These are phyloP conservation scores for Apiotrichum mycotoxinovorans DNA, from an alignment of 1,284 basidiomycete genomes.

Conservation along the genomic window DNA sequence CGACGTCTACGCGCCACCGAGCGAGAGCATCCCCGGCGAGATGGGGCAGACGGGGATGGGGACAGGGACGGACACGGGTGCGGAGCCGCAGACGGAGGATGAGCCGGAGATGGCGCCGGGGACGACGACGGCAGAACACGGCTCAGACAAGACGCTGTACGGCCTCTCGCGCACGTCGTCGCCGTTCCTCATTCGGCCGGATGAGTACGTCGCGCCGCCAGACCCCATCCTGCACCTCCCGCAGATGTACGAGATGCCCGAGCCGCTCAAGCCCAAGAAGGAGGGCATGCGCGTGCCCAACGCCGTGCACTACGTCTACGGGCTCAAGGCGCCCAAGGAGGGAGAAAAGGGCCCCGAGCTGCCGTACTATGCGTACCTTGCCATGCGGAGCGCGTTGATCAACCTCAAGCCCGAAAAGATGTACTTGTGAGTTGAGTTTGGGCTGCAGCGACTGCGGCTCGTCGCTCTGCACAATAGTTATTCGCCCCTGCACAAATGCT, in stretches of 20 bases:
- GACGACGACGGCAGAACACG: too few species aligned
- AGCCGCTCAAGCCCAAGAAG: conserved; percentile 31
- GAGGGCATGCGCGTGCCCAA: conserved; percentile 45
- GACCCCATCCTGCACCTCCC: conserved; percentile 25
- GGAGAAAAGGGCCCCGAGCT: conserved; percentile 39
- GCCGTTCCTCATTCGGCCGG: conserved; percentile 28
- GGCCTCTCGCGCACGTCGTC: conserved; percentile 20
- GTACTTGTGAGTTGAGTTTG: conserved; percentile 42
- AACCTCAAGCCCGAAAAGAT: conserved; percentile 49
- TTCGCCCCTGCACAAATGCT: not conserved
- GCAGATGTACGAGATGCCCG: conserved; percentile 15
- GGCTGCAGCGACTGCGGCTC: too few species aligned
- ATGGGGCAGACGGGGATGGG: too few species aligned
- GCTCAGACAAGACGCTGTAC: not conserved
- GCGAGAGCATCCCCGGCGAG: too few species aligned
- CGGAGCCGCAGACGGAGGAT: too few species aligned
- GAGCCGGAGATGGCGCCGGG: too few species aligned
- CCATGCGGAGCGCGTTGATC: conserved; percentile 49
- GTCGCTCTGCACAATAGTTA: too few species aligned
- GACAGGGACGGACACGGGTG: too few species aligned
- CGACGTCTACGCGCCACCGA: too few species aligned
- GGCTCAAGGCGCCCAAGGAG: conserved; percentile 38
- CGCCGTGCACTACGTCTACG: conserved; percentile 50
- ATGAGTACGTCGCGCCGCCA: conserved; percentile 26
- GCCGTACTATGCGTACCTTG: conserved; percentile 52